Base-by-base conservation (phyloP, 1,284 basidiomycete genomes). In the Exobasidium rhododendri region DNA sequence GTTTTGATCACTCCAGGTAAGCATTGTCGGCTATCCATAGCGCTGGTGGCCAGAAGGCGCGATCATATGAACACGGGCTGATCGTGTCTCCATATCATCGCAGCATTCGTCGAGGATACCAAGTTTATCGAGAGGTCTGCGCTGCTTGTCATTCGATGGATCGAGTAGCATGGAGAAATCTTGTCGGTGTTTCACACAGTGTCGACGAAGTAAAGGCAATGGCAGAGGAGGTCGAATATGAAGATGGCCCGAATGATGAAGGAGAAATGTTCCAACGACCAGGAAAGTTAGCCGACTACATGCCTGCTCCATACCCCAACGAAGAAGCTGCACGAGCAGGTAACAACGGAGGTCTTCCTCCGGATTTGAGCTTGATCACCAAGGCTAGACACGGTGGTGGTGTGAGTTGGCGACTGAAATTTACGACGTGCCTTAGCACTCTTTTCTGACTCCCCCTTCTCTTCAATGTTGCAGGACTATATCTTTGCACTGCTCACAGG, bases 231-330 rank as follows among this genome's bases (percentile, higher is more conserved):
- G 84, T 94, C 65, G 96, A 99, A 83, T 98, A 98, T 82, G 86
- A 88, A 76, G 96, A 98, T 80, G 96, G 96, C 58, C 96, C 96
- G 58, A 88, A 97, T 81, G 90, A 90, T 76, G 85, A 90, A 73
- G 96, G 96, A 68, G 92, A 97, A 82, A 97, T 97, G 92, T 98
- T 97, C 86, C 87, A 92, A 83, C 86, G 96, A 69, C 96, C 96
- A 43, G 97, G 93, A 82, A 97, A 97, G 83, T 87, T 92, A 67
- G 86, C 96, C 56, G 96, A 99, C 82, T 97, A 97, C 84, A 85
- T 99, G 85, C 96, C 94, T 65, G 81, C 86, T 56, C 92, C 96
- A 59, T 99, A 99, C 83, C 87, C 94, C 72, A 99, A 99, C 81
- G 94, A 97, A 75, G 93, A 97, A 85, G 94, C 96, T 74, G 93